These are phyloP conservation scores for Hanseniaspora mollemarum DNA, from an alignment of 805 yeast genomes.

Conservation along the genomic window DNA sequence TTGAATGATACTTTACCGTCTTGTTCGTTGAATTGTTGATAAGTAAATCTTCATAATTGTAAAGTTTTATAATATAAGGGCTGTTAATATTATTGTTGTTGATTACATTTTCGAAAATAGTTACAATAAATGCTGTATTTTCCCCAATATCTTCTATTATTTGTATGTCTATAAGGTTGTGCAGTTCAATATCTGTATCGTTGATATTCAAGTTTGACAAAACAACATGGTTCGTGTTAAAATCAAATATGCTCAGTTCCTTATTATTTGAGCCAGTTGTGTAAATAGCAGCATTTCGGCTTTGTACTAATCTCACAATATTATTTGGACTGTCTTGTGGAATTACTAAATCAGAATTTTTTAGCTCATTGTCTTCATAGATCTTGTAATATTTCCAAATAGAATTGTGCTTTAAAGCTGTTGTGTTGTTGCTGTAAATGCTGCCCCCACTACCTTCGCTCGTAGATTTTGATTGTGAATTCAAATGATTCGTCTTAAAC, in stretches of 20 bases:
- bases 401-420: neutral
- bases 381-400: constrained; percentile 12
- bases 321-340: neutral
- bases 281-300: neutral
- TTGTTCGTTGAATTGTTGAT: neutral
- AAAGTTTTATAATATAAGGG: constrained; percentile 9
- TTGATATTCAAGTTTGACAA: neutral
- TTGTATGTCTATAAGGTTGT: neutral
- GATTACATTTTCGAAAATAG: constrained; percentile 1
- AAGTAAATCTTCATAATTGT: neutral
- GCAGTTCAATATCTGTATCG: constrained; percentile 5
- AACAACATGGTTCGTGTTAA: neutral
- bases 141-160: neutral
- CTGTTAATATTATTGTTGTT: constrained; percentile 2
- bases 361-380: neutral
- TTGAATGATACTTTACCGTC: constrained; percentile 4
- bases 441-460: neutral
- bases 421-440: neutral
- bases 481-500: neutral
- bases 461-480: neutral
- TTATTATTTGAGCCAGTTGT: neutral
- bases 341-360: neutral
- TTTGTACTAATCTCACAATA: neutral
- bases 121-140: neutral
- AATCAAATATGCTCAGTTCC: neutral